A percentile compares a stretch with the other conserved stretches of the same genome.
These are phyloP conservation scores for Centrapalus pauciflorus DNA, from an alignment of 129 eudicot genomes.

Conservation along the genomic window DNA sequence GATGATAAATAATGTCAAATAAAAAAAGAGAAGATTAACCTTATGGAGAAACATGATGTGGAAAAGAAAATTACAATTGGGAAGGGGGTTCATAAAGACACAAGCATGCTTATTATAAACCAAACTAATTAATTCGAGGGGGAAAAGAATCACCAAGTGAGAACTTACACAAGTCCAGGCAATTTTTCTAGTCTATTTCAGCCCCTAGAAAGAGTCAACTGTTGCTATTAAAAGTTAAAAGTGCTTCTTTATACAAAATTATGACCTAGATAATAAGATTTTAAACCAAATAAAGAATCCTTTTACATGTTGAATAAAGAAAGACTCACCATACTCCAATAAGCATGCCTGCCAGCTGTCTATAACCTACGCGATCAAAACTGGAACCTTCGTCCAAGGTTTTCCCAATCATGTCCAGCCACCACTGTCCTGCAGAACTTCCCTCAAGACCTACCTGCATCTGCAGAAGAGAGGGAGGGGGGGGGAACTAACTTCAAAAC, in stretches of 20 bases:
- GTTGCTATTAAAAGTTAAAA: not conserved
- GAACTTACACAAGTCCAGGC: not conserved
- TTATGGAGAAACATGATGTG: not conserved
- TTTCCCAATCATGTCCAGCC: slow-evolving; percentile 84
- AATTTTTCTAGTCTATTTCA: not conserved
- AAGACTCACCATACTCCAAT: slow-evolving; percentile 83
- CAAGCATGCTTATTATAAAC: not conserved
- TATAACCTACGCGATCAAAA: slow-evolving; percentile 78
- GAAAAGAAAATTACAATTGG: not conserved
- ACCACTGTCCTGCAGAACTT: slow-evolving; percentile 91
- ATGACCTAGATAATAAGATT: not conserved
- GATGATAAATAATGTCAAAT: not conserved
- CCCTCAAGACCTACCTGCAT: slow-evolving; percentile 97
- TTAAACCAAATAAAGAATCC: not conserved
- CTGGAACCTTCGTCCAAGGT: slow-evolving; percentile 88
- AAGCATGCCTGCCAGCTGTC: slow-evolving; percentile 97
- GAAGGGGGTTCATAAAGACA: not conserved
- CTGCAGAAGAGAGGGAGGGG: slow-evolving; percentile 13
- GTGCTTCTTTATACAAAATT: not conserved
- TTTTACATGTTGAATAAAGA: not conserved
- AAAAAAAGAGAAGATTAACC: not conserved
- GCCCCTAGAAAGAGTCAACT: not conserved
- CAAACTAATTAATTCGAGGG: not conserved
- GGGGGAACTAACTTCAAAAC: not conserved
- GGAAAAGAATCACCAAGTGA: not conserved